A percentile compares a stretch with the other conserved stretches of the same genome.
Evolutionary conservation across 306 rosid species (phyloP).

Genomic region (Gastrolobium bilobum): DNA sequence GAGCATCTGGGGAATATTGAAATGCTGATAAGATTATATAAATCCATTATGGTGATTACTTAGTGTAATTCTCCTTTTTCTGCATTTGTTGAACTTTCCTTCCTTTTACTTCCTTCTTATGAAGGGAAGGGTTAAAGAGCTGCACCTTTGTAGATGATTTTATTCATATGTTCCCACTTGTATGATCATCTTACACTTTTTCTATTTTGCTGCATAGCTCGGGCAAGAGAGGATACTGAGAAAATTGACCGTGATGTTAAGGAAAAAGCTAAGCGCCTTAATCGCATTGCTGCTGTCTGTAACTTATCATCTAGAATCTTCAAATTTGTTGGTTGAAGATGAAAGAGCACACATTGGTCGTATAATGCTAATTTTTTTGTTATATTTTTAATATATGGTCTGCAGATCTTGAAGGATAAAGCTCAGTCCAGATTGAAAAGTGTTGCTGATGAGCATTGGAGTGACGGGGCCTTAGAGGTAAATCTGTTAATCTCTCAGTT

Average conservation of each 20-base stretch:
- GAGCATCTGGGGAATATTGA: conserved; percentile 14
- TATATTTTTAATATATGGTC: conserved; percentile 29
- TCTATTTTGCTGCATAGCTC: conserved; percentile 67
- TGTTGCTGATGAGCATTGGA: conserved; percentile 97
- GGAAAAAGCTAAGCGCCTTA: conserved; percentile 82
- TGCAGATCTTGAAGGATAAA: conserved; percentile 80
- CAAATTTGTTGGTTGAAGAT: conserved; percentile 31
- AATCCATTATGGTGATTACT: background rate
- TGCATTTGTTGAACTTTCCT: conserved; percentile 8
- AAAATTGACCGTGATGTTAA: conserved; percentile 83
- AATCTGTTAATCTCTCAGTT: conserved; percentile 33
- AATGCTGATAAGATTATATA: background rate
- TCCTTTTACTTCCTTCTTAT: conserved; percentile 32
- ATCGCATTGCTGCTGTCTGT: conserved; percentile 76
- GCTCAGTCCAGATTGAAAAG: conserved; percentile 83
- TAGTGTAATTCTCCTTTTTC: conserved; percentile 32
- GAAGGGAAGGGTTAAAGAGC: conserved; percentile 28
- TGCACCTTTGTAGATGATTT: conserved; percentile 26
- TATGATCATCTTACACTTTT: conserved; percentile 40
- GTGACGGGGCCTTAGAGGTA: conserved; percentile 98
- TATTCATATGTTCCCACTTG: conserved; percentile 1
- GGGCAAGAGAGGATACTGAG: conserved; percentile 88
- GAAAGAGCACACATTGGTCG: conserved; percentile 38
- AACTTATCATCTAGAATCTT: conserved; percentile 38
- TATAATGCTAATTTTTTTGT: conserved; percentile 25